Conservation (phyloP, 176 grass and related monocot genomes). For the Zizania latifolia region DNA sequence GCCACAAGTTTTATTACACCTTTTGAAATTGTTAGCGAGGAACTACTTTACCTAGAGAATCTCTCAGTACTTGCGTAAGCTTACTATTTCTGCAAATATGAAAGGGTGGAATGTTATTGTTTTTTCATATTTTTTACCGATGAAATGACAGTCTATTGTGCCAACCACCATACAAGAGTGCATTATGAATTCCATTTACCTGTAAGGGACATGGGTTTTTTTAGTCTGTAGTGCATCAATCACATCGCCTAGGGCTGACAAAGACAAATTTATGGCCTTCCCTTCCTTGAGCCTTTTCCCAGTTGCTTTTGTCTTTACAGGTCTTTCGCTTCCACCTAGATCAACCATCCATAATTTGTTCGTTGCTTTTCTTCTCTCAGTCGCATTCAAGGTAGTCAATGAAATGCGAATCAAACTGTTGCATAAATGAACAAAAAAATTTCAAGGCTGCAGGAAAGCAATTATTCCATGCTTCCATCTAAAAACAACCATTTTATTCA, state of each 20-base stretch:
- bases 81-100: constrained; percentile 84
- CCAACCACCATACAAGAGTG: neutral
- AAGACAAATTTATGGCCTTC: constrained; percentile 94
- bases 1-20: constrained; percentile 13
- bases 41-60: constrained; percentile 77
- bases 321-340: constrained; percentile 89
- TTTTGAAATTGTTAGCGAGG: neutral
- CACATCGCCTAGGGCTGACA: constrained; percentile 96
- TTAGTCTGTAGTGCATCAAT: constrained; percentile 83
- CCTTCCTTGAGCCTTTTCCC: constrained; percentile 94
- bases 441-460: constrained; percentile 16
- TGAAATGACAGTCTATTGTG: neutral
- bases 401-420: constrained; percentile 88
- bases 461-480: constrained; percentile 15
- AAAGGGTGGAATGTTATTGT: constrained; percentile 3
- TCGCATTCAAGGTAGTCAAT: constrained; percentile 48
- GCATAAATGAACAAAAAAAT: constrained; percentile 29
- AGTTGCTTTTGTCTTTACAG: constrained; percentile 92
- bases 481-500: neutral
- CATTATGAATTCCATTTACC: constrained; percentile 42
- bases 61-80: constrained; percentile 90
- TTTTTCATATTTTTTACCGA: neutral
- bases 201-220: constrained; percentile 79
- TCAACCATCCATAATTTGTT: constrained; percentile 99
- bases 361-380: constrained; percentile 63